A percentile compares a stretch with the other conserved stretches of the same genome.
These are phyloP conservation scores for Cylindrotheca fusiformis DNA, from an alignment of 108 stramenopile species.

Conservation along the genomic window DNA sequence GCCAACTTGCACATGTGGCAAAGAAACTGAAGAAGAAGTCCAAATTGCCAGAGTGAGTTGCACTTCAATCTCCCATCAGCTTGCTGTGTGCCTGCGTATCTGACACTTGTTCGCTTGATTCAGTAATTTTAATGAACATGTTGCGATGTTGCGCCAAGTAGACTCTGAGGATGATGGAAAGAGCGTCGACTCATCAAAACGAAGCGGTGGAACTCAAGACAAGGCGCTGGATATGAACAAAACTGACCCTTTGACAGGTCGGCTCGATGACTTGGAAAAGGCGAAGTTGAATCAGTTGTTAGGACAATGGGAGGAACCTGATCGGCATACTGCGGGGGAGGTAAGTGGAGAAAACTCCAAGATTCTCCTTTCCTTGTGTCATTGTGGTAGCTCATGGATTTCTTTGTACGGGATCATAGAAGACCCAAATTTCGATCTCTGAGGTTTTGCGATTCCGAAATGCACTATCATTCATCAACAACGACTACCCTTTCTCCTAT, in stretches of 20 bases:
- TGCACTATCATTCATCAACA: slow-evolving; percentile 54
- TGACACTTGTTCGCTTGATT: too few species aligned
- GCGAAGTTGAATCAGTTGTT: slow-evolving; percentile 14
- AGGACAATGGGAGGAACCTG: slow-evolving; percentile 38
- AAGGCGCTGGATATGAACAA: not conserved
- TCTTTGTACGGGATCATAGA: too few species aligned
- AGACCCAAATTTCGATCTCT: slow-evolving; percentile 29
- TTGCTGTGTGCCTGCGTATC: too few species aligned
- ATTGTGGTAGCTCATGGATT: too few species aligned
- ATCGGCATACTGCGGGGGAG: not conserved
- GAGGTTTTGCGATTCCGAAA: slow-evolving; percentile 55
- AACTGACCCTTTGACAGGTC: slow-evolving; percentile 9
- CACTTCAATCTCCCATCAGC: too few species aligned
- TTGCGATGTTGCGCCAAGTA: too few species aligned
- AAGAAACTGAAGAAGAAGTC: not conserved
- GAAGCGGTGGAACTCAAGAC: not conserved
- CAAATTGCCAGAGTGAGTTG: too few species aligned
- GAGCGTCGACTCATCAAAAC: not conserved
- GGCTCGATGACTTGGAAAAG: slow-evolving; percentile 4
- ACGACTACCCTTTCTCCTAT: slow-evolving; percentile 53
- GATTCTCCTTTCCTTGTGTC: too few species aligned
- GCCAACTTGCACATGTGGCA: slow-evolving; percentile 29
- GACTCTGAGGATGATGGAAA: too few species aligned
- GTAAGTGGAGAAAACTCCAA: slow-evolving; percentile 6
- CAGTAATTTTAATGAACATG: too few species aligned